Evolutionary conservation across 192 early-diverging fungal genomes (phyloP), one percentile per base, ranked within the genome.

Genomic region (Coemansia sp.): DNA sequence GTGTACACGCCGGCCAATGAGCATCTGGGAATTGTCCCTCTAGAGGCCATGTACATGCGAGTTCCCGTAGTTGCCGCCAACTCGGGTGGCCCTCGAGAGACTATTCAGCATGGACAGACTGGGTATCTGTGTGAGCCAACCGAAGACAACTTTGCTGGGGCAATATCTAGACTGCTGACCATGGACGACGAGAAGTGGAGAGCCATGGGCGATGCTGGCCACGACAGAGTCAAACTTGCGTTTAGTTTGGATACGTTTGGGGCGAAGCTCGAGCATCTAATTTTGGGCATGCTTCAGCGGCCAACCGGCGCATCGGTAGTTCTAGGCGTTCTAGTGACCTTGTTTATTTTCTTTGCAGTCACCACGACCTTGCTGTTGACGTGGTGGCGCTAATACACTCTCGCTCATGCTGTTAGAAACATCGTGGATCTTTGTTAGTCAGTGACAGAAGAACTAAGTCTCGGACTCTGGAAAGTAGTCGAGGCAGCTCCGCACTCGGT

Each of bases 21-120:
- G 73, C 96, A 98, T 69, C 93, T 98, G 68, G 96, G 96, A 0
- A 98, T 98, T 55, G 93, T 94, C n/a, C 96, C 96, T 2, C 85
- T 98, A 0, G 96, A 98, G 69, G 93, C 93, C 53, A 96, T 98
- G 96, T 95, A 94, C 73, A 86, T 87, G 59, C 70, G 84, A 31
- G 73, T 92, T 13, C 96, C 96, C 6, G 96, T 97, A 2, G 85
- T 98, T 14, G 96, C 96, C 0, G 86, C 81, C 28, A 90, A 94
- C 73, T 89, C 77, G 59, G 96, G 93, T 34, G 94, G 95, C 0
- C 95, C 94, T 3, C 85, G 84, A 14, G 96, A 98, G 66, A 91
- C 91, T 11, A 72, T 98, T 6, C 64, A 78, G 34, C 73, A 95
- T 59, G 85, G 78, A 0, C 73, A 72, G 23, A 96, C 96, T 0